Conservation (phyloP, 495 filamentous ascomycete species). For the Elasticomyces elasticus region DNA sequence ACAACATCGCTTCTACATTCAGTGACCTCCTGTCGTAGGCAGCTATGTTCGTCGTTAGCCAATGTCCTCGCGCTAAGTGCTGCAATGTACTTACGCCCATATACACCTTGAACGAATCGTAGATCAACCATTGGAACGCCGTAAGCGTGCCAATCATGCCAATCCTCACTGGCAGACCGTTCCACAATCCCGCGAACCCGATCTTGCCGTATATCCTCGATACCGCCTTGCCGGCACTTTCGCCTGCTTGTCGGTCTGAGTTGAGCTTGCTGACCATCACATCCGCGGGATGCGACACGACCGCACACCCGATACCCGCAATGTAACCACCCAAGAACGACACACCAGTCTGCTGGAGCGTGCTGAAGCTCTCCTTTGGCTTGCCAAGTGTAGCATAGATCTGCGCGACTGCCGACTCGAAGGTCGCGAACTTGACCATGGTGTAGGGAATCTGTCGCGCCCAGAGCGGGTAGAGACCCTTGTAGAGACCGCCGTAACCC, state of each 20-base stretch:
- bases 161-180: constrained; percentile 50
- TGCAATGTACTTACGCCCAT: constrained; percentile 38
- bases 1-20: no score
- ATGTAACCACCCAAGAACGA: constrained; percentile 63
- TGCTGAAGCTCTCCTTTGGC: constrained; percentile 53
- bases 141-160: constrained; percentile 35
- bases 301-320: constrained; percentile 59
- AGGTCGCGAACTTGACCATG: constrained; percentile 68
- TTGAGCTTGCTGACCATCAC: constrained; percentile 68
- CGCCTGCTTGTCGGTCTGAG: constrained; percentile 54
- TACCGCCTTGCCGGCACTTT: constrained; percentile 52
- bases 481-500: constrained; percentile 48
- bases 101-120: constrained; percentile 69
- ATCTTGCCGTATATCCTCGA: constrained; percentile 62
- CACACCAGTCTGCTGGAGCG: constrained; percentile 57
- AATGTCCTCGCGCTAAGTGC: neutral
- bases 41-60: constrained; percentile 1
- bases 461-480: constrained; percentile 62
- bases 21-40: constrained; percentile 11
- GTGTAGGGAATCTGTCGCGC: constrained; percentile 65
- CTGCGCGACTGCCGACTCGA: constrained; percentile 55
- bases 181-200: constrained; percentile 61
- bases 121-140: constrained; percentile 70
- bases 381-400: constrained; percentile 56
- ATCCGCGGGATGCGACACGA: constrained; percentile 56